These are phyloP conservation scores for Dictyostelium purpureum DNA, from an alignment of 78 protist genomes.

Conservation along the genomic window DNA sequence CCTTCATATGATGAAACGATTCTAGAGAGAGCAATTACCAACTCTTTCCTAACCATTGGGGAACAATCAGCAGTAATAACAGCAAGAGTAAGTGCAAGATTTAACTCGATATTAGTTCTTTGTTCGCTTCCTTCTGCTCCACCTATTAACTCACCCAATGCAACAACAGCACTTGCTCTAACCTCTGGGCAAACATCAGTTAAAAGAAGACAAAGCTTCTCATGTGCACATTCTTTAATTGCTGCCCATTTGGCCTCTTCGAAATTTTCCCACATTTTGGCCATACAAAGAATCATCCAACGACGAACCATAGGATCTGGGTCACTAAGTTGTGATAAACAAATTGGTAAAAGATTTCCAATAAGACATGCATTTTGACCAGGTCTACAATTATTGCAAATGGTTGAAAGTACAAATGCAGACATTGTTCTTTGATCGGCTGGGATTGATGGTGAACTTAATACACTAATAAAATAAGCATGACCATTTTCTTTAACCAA, in stretches of 20 bases:
- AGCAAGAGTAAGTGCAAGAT: conserved; percentile 58
- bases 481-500: conserved; percentile 90
- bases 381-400: conserved; percentile 73
- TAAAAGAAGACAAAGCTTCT: conserved; percentile 67
- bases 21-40: conserved; percentile 65
- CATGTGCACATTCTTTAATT: conserved; percentile 56
- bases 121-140: conserved; percentile 69
- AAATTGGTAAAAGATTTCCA: conserved; percentile 65
- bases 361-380: conserved; percentile 87
- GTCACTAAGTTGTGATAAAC: conserved; percentile 60
- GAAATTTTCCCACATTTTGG: conserved; percentile 85
- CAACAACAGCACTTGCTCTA: conserved; percentile 86
- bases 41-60: conserved; percentile 85
- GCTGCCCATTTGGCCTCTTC: conserved; percentile 86
- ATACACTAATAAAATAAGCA: conserved; percentile 85
- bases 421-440: conserved; percentile 70
- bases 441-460: conserved; percentile 53
- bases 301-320: conserved; percentile 84
- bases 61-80: conserved; percentile 81
- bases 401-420: conserved; percentile 74
- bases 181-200: conserved; percentile 86
- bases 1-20: conserved; percentile 49
- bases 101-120: conserved; percentile 67
- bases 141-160: conserved; percentile 83
- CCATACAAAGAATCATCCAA: conserved; percentile 88